Evolutionary conservation across 306 rosid species (phyloP), one percentile per base, ranked within the genome.

Genomic region (Psophocarpus tetragonolobus): DNA sequence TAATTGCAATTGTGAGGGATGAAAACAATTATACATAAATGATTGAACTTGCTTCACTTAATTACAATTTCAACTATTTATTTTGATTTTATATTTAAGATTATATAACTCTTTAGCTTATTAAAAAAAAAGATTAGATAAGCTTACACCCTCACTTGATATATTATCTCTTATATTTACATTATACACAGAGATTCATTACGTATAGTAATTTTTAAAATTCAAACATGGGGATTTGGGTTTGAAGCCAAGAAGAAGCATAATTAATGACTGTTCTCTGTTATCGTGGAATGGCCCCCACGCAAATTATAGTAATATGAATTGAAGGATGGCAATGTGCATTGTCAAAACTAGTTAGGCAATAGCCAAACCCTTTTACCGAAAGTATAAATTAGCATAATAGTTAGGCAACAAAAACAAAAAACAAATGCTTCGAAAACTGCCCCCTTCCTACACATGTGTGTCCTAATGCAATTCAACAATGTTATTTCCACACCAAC

Each of bases 281-380:
- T 61, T 62, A 41, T 62, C 33, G 54, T 70, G 41, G 21, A 14
- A 24, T 47, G 35, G 7, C 24, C 39, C 35, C 35, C 33, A 50
- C 42, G 6, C 61, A 38, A 73, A 73, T 56, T 74, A 71, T 71
- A 60, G 72, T 45, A 47, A 58, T 68, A 63, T 42, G 68, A 73
- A 74, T 69, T 66, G 86, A 57, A 78, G 72, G 70, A 29, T 26
- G 64, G 47, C 11, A 18, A 57, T 21, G 36, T 17, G 68, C 27
- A 47, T 63, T 39, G 82, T 80, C 80, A 71, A 84, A 51, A 80
- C 18, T 64, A 71, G 76, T 65, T 47, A 71, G 74, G 87, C 79
- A 64, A n/a, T n/a, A 60, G 58, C 39, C 44, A 77, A 62, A 27
- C 20, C 3, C 29, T 80, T 80, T 71, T 23, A 50, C 21, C 45